A percentile compares a stretch with the other conserved stretches of the same genome.
These are phyloP conservation scores for Lepidium didymum DNA, from an alignment of 345 rosid genomes.

Conservation along the genomic window DNA sequence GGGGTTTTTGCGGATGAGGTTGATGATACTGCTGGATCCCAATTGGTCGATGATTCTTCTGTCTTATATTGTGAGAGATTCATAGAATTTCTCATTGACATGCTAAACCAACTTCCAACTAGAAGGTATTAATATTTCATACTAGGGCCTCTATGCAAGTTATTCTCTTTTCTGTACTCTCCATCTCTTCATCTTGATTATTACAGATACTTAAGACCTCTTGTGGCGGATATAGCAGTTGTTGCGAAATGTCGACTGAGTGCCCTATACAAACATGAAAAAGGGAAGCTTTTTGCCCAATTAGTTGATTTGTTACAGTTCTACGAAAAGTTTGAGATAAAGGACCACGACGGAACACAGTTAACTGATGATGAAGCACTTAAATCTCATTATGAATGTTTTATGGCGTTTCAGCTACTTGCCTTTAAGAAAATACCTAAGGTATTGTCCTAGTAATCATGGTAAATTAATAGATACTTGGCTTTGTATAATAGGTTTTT, in stretches of 20 bases:
- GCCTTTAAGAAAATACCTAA: constrained; percentile 87
- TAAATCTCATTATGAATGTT: constrained; percentile 73
- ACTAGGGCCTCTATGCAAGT: not conserved
- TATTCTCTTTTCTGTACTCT: not conserved
- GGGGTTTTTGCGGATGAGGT: constrained; percentile 52
- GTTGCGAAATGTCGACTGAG: constrained; percentile 95
- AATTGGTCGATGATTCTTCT: constrained; percentile 61
- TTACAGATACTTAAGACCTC: constrained; percentile 88
- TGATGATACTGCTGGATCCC: constrained; percentile 30
- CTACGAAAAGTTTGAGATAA: constrained; percentile 96
- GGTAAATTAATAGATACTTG: constrained; percentile 1
- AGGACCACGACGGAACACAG: constrained; percentile 94
- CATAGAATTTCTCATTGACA: constrained; percentile 94
- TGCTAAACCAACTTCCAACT: constrained; percentile 95
- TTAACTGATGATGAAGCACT: constrained; percentile 92
- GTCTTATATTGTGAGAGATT: constrained; percentile 91
- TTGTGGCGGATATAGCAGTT: constrained; percentile 92
- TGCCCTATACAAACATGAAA: constrained; percentile 72
- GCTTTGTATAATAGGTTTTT: not conserved
- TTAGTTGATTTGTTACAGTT: constrained; percentile 92
- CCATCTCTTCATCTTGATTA: not conserved
- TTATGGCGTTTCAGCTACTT: constrained; percentile 85
- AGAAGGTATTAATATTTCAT: constrained; percentile 55
- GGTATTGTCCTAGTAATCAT: constrained; percentile 38
- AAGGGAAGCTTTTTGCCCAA: constrained; percentile 90